phyloP scores from a whole-genome alignment of 2,329 filamentous ascomycete species.

The Colletotrichum tamarilloi region DNA sequence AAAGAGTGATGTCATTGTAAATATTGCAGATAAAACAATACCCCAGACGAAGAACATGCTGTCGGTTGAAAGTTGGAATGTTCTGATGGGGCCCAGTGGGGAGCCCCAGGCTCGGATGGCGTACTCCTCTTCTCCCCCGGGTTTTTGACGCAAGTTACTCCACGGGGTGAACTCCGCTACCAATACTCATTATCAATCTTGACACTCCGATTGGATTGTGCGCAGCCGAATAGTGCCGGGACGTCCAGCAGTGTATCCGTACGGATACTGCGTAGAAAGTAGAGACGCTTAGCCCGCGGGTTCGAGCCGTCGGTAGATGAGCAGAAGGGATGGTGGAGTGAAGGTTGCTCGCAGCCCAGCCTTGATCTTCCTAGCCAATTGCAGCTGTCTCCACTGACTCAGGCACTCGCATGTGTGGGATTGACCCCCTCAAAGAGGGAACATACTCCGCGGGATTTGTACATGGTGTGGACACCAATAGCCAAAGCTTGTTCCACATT shows the following conservation, averaged over 20 bases:
- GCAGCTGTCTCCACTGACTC: background rate
- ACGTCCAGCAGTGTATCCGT: too few relatives aligned
- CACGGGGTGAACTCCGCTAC: background rate
- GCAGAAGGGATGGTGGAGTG: background rate
- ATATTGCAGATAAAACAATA: background rate
- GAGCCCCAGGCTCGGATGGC: background rate
- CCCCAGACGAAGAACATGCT: too few relatives aligned
- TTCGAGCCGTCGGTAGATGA: background rate
- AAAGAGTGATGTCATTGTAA: background rate
- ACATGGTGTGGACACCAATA: background rate
- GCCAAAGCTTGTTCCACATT: background rate
- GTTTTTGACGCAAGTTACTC: background rate
- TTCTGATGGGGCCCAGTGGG: background rate
- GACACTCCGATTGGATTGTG: background rate
- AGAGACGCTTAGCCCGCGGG: background rate
- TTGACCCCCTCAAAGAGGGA: background rate
- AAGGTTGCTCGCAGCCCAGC: background rate
- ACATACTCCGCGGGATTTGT: background rate
- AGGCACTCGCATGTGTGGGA: constrained; percentile 4
- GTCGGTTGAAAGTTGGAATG: background rate
- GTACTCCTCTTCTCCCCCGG: background rate
- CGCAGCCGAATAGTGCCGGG: too few relatives aligned
- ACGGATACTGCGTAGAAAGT: too few relatives aligned
- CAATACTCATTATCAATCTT: constrained; percentile 4
- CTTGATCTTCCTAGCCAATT: background rate